Base-by-base conservation (phyloP, 148 eudicot genomes). In the Chenopodium quinoa region DNA sequence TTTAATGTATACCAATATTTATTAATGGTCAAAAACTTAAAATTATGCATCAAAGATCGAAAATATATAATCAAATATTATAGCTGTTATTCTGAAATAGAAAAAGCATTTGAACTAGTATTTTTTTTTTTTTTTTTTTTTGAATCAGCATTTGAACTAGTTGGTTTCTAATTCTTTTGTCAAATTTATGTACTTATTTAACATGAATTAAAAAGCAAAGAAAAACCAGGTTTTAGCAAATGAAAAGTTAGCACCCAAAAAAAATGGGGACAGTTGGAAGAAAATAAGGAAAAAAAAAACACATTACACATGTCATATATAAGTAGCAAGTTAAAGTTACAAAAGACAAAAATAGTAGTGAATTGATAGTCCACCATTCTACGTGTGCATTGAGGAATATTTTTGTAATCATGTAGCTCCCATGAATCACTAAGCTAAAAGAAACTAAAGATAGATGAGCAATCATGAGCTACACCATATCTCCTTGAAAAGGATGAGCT, bases 331-430 rank as follows among this genome's bases (percentile, higher is more conserved):
- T 0, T 20, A 71, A 71, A 71, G 50, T 16, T 34, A 6, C 13
- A 34, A 70, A 71, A 71, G 47, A 37, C 48, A 71, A 71, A 71
- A 71, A 20, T 71, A 5, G 75, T 20, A 37, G 75, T 32, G 75
- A 70, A 32, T 20, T 40, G 75, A 71, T 37, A 71, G 47, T 71
- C 75, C 75, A 71, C 75, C 75, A 71, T 71, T 71, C 75, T 71
- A 40, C 75, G 75, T 71, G 75, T 71, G 75, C 50, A 71, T 71
- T 40, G 75, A 44, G 48, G 75, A 71, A 37, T 40, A 40, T 71
- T 37, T 40, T 40, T 71, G 75, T 71, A 10, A 40, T 71, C 48
- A 71, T 71, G 50, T 12, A 71, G 11, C 75, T 71, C 75, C 75
- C 75, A 31, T 71, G 75, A 71, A 71, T 50, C 75, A 71, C 75